Evolutionary conservation across 768 basidiomycete genomes (phyloP), one percentile per base, ranked within the genome.

Genomic region (Boletus rubropictus): DNA sequence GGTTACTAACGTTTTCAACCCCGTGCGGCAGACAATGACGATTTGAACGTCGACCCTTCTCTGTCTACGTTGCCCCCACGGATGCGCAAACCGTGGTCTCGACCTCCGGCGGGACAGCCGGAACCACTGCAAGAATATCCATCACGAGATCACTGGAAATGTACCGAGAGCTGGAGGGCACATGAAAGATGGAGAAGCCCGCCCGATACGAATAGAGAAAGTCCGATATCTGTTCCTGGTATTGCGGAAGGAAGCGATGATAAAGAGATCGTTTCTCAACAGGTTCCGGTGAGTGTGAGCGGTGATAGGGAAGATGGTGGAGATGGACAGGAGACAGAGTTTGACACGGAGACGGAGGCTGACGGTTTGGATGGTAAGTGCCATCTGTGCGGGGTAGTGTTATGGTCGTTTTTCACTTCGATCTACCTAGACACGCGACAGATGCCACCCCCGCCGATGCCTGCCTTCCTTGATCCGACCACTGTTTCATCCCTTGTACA

Each of bases 371-470:
- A 55, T 35, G 59, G 60, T 60, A 37, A 62, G 58, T 46, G 17
- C 3, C n/a, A 9, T 36, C 34, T n/a, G 24, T 44, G 12, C 9
- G 2, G 20, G 14, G 28, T 0, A 2, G 1, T 11, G 20, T 24
- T 15, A 8, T 18, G 52, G 11, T n/a, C 14, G 4, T 15, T 46
- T 20, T 36, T 48, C 14, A 49, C 5, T 17, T 33, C 14, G 20
- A 21, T 36, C 24, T 48, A n/a, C 33, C 33, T 43, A 76, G 75
- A 72, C 45, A 53, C 61, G 1, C 60, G 57, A 18, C 67, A 65
- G 14, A 73, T 76, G 79, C 77, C 78, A 5, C 78, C 78, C 6
- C 76, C 77, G 18, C 73, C 73, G 1, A 68, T 78, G 59, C 76
- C 76, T 5, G 70, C 72, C 15, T 61, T 69, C 10, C 56, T 71